Conservation (phyloP, 2,329 filamentous ascomycete genomes). For the Colletotrichum scovillei region DNA sequence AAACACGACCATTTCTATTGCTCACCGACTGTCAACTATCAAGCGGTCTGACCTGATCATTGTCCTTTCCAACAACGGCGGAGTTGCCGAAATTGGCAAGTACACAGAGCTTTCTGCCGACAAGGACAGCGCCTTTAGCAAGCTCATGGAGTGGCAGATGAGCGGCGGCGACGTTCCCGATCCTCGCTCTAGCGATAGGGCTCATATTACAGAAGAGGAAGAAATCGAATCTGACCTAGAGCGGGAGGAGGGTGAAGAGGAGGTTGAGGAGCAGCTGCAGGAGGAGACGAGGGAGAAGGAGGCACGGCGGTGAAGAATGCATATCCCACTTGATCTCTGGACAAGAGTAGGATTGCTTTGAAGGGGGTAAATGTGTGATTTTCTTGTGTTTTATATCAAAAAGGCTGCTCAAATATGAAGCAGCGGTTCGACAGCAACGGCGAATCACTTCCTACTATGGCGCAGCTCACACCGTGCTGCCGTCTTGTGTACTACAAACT, state of each 20-base stretch:
- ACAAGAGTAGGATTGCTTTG: background rate
- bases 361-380: background rate
- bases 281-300: slow-evolving; percentile 31
- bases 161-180: slow-evolving; percentile 77
- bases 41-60: slow-evolving; percentile 96
- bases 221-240: slow-evolving; percentile 63
- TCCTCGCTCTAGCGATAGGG: slow-evolving; percentile 42
- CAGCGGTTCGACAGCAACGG: background rate
- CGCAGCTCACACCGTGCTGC: background rate
- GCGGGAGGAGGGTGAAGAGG: slow-evolving; percentile 44
- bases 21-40: slow-evolving; percentile 94
- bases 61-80: slow-evolving; percentile 86
- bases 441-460: background rate
- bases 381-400: slow-evolving; percentile 21
- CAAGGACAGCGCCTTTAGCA: slow-evolving; percentile 86
- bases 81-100: slow-evolving; percentile 89
- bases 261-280: slow-evolving; percentile 22
- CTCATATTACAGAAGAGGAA: slow-evolving; percentile 62
- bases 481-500: slow-evolving; percentile 11
- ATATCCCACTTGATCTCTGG: background rate
- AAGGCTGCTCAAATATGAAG: background rate
- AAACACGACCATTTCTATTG: slow-evolving; percentile 98
- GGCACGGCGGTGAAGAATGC: background rate
- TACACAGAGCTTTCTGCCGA: slow-evolving; percentile 81
- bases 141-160: slow-evolving; percentile 99